A percentile compares a stretch with the other conserved stretches of the same genome.
Conservation (phyloP, 129 eudicot species). For the Chrysanthemum lavandulifolium region DNA sequence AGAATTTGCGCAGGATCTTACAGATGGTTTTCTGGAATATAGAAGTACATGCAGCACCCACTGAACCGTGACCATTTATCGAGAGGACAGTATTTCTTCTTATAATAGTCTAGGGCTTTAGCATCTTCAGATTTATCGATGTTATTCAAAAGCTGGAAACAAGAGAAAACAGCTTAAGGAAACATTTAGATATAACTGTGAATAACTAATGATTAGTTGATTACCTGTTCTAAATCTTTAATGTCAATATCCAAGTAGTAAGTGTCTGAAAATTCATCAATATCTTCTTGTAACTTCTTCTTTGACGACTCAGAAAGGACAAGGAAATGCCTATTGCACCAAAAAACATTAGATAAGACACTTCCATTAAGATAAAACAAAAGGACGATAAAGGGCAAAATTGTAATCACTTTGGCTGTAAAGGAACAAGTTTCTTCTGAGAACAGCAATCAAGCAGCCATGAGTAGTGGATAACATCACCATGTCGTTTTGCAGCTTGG, state of each 20-base stretch:
- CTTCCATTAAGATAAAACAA: not conserved
- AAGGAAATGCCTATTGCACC: constrained; percentile 61
- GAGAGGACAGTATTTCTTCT: constrained; percentile 77
- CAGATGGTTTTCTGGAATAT: constrained; percentile 42
- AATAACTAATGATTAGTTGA: not conserved
- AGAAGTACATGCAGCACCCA: constrained; percentile 78
- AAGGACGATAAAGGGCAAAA: constrained; percentile 10
- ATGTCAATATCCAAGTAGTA: constrained; percentile 66
- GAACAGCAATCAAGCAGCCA: constrained; percentile 89
- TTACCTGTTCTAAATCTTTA: constrained; percentile 73
- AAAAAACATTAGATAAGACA: constrained; percentile 5
- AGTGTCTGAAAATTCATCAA: constrained; percentile 83
- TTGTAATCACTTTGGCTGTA: constrained; percentile 69
- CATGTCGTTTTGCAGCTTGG: constrained; percentile 84
- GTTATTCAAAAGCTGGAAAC: constrained; percentile 57
- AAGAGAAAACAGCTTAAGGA: not conserved
- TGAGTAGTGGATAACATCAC: constrained; percentile 88
- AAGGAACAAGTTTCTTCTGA: constrained; percentile 69
- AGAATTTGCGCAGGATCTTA: constrained; percentile 28
- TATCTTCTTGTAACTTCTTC: constrained; percentile 68
- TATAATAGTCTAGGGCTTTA: constrained; percentile 58
- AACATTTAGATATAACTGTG: not conserved
- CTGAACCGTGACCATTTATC: constrained; percentile 77
- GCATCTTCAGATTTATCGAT: constrained; percentile 49
- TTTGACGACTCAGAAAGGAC: constrained; percentile 70